These are phyloP conservation scores for Trichoderma sp. DNA, from an alignment of 2,329 filamentous ascomycete genomes.

Conservation along the genomic window DNA sequence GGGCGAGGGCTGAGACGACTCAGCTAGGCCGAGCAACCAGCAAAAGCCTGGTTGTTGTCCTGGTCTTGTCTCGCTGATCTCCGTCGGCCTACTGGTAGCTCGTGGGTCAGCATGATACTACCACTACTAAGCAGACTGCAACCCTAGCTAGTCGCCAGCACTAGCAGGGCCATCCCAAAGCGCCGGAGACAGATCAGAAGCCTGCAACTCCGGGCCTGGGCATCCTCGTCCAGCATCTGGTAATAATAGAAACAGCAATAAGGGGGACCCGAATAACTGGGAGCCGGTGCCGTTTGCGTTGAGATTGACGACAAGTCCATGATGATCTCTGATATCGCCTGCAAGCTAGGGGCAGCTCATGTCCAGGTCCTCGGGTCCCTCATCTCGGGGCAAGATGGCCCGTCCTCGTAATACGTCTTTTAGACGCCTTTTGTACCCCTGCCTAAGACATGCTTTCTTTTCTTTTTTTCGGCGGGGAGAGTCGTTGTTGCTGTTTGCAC, in stretches of 20 bases:
- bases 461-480: not conserved
- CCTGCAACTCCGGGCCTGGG: not conserved
- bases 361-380: not conserved
- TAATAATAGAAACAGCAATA: not conserved
- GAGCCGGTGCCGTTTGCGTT: not conserved
- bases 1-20: not conserved
- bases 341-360: not conserved
- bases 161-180: slow-evolving; percentile 17
- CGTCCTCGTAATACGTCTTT: not conserved
- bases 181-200: slow-evolving; percentile 4
- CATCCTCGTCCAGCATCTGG: slow-evolving; percentile 1
- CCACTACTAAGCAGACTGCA: not conserved
- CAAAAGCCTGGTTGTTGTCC: not conserved
- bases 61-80: not conserved
- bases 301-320: slow-evolving; percentile 1
- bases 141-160: not conserved
- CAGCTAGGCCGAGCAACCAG: not conserved
- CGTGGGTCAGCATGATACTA: not conserved
- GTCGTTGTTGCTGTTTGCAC: not conserved
- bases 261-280: slow-evolving; percentile 6
- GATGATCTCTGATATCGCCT: not conserved
- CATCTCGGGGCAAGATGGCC: not conserved
- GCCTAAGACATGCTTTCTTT: not conserved
- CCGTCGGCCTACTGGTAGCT: slow-evolving; percentile 1
- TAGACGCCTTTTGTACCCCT: not conserved